These are phyloP conservation scores for Sugiyamaella pinicola DNA, from an alignment of 1,139 yeast genomes.

Conservation along the genomic window DNA sequence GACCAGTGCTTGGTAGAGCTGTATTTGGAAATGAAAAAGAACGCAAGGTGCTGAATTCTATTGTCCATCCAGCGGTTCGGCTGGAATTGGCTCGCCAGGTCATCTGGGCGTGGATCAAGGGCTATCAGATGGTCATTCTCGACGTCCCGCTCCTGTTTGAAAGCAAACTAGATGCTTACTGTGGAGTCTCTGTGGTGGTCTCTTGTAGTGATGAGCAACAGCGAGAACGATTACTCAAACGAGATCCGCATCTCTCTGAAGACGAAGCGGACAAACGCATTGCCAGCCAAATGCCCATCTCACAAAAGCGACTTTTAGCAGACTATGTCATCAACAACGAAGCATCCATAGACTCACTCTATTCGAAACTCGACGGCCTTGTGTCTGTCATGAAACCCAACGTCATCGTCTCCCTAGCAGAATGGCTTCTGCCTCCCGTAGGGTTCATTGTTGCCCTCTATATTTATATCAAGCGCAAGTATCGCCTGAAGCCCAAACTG, in stretches of 20 bases:
- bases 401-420: conserved; percentile 43
- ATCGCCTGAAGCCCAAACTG: conserved; percentile 13
- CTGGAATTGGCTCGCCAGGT: conserved; percentile 63
- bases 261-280: conserved; percentile 77
- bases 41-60: conserved; percentile 58
- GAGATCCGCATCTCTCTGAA: conserved; percentile 67
- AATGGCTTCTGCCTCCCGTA: conserved; percentile 57
- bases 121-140: conserved; percentile 61
- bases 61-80: conserved; percentile 90
- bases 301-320: conserved; percentile 58
- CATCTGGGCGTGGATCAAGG: conserved; percentile 56
- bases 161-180: conserved; percentile 65
- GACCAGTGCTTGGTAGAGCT: conserved; percentile 73
- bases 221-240: conserved; percentile 56
- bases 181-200: conserved; percentile 74
- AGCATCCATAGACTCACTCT: conserved; percentile 53
- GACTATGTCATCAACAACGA: conserved; percentile 72
- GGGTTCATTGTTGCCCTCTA: conserved; percentile 59
- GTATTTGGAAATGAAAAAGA: conserved; percentile 73
- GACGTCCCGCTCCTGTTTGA: conserved; percentile 94
- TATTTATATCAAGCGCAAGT: conserved; percentile 16
- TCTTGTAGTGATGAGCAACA: conserved; percentile 62
- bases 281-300: conserved; percentile 70
- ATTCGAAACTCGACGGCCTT: conserved; percentile 50
- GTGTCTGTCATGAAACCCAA: conserved; percentile 54